Evolutionary conservation across 140 eudicot genomes (phyloP).

Genomic region (Flaveria floridana): DNA sequence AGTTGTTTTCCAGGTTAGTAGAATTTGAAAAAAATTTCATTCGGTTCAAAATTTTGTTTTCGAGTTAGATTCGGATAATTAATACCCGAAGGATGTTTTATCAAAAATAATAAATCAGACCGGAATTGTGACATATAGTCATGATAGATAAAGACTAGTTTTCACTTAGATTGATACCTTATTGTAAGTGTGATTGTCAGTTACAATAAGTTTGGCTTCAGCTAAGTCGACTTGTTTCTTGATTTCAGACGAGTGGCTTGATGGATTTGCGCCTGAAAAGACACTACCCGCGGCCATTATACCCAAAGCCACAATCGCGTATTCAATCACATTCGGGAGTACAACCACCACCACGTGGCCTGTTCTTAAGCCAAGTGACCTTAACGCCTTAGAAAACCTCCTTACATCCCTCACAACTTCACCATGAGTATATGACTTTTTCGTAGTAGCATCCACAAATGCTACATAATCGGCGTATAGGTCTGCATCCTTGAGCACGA

Average conservation of each 20-base stretch:
- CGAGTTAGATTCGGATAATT: too few species aligned
- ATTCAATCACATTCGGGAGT: slow-evolving; percentile 75
- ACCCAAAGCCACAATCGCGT: slow-evolving; percentile 78
- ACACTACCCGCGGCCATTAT: slow-evolving; percentile 92
- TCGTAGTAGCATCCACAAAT: slow-evolving; percentile 66
- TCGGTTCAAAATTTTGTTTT: too few species aligned
- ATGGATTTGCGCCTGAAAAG: slow-evolving; percentile 85
- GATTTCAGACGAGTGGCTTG: slow-evolving; percentile 61
- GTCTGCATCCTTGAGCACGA: slow-evolving; percentile 69
- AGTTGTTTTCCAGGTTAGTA: too few species aligned
- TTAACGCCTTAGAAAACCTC: slow-evolving; percentile 83
- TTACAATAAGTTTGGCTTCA: slow-evolving; percentile 80
- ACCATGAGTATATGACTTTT: slow-evolving; percentile 58
- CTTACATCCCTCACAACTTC: slow-evolving; percentile 60
- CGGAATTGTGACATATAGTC: neutral
- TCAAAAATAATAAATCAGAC: too few species aligned
- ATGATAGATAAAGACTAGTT: too few species aligned
- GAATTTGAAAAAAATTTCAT: too few species aligned
- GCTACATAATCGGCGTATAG: slow-evolving; percentile 63
- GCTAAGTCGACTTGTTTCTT: slow-evolving; percentile 80
- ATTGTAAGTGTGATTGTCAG: slow-evolving; percentile 56
- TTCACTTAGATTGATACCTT: slow-evolving; percentile 46
- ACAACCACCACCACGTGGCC: slow-evolving; percentile 84
- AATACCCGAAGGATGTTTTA: too few species aligned
- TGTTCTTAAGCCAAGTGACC: slow-evolving; percentile 81